These are phyloP conservation scores for Solanum stenotomum DNA, from an alignment of 257 asterid genomes.

Conservation along the genomic window DNA sequence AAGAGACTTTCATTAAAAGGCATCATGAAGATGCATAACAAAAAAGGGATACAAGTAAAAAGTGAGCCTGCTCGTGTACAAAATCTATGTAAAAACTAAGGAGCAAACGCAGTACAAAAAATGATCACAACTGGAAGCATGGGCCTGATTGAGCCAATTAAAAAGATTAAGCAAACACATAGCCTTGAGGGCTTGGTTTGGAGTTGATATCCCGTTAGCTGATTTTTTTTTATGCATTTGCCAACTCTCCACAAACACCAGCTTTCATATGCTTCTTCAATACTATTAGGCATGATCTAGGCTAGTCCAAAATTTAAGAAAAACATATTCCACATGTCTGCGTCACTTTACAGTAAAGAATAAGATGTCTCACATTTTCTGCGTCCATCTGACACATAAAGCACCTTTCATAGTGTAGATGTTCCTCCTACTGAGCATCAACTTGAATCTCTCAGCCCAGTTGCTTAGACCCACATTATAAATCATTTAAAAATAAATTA, in stretches of 20 bases:
- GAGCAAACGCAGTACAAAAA: background rate
- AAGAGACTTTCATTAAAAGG: background rate
- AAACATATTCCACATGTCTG: background rate
- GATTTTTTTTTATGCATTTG: background rate
- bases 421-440: background rate
- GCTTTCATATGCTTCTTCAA: background rate
- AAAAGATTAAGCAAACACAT: background rate
- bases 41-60: background rate
- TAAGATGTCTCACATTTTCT: background rate
- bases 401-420: background rate
- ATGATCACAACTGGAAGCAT: background rate
- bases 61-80: background rate
- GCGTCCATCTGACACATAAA: background rate
- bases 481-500: background rate
- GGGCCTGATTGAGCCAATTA: background rate
- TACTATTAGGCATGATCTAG: background rate
- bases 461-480: background rate
- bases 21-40: background rate
- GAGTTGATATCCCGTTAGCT: background rate
- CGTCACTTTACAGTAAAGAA: background rate
- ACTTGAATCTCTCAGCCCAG: background rate
- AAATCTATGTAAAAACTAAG: background rate
- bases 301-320: background rate
- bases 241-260: background rate
- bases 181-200: background rate